These are phyloP conservation scores for Lagerstroemia speciosa DNA, from an alignment of 345 rosid genomes.

Conservation along the genomic window DNA sequence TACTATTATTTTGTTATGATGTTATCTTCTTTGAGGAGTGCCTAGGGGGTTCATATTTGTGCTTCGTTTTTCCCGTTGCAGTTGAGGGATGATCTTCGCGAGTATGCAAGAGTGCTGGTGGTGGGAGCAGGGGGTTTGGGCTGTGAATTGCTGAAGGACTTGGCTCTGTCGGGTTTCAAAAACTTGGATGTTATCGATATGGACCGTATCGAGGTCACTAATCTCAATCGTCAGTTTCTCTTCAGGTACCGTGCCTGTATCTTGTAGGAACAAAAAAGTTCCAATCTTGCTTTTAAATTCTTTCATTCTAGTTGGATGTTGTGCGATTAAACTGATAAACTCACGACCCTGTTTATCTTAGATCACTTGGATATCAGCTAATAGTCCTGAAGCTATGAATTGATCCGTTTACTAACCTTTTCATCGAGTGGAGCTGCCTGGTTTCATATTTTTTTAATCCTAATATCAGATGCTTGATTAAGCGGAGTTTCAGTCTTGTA, in stretches of 20 bases:
- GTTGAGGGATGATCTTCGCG: constrained; percentile 75
- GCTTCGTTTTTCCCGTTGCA: constrained; percentile 10
- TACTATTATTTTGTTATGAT: not conserved
- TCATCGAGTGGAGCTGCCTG: not conserved
- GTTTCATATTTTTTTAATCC: not conserved
- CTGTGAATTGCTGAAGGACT: constrained; percentile 86
- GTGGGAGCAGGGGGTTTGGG: constrained; percentile 98
- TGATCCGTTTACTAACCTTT: too few relatives aligned
- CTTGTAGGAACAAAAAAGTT: not conserved
- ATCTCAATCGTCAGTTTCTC: constrained; percentile 96
- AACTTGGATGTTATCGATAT: constrained; percentile 91
- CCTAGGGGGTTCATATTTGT: not conserved
- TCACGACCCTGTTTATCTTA: not conserved
- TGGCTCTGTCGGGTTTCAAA: constrained; percentile 86
- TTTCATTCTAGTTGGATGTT: not conserved
- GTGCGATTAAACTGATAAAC: not conserved
- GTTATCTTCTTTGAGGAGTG: not conserved
- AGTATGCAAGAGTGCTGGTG: constrained; percentile 64
- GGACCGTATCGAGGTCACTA: constrained; percentile 96
- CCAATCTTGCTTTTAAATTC: not conserved
- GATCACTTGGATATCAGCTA: not conserved
- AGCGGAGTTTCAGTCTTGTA: not conserved
- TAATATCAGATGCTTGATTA: not conserved
- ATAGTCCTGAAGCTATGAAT: too few relatives aligned
- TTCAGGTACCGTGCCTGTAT: constrained; percentile 49